Evolutionary conservation across 1,284 basidiomycete genomes (phyloP), one percentile per base, ranked within the genome.

Genomic region (Meripilus lineatus): DNA sequence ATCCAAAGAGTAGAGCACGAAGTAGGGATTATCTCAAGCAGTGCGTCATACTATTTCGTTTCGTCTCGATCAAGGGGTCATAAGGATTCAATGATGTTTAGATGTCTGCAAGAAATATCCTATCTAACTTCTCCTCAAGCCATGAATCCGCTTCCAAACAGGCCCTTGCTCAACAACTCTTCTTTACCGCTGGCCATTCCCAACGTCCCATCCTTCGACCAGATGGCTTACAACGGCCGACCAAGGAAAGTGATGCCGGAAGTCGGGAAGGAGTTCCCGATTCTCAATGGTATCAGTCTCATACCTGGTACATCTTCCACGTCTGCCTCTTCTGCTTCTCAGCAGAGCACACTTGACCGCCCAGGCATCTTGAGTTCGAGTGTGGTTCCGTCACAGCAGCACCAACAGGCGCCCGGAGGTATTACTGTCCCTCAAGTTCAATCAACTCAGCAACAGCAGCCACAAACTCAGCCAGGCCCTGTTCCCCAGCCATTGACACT

Each of bases 1-100:
- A 99, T 66, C 91, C 93, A 17, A 95, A 96, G 66, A 90, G 90
- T 55, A 81, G 95, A 54, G 93, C 93, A 33, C 79, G 92, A 51
- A 95, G 92, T 70, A 77, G 94, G 46, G 96, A 99, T 51, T 99
- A 98, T 65, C 77, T 99, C 54, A 98, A 99, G 67, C 95, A 99
- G 81, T 93, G 57, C 55, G 86, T 76, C n/a, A 30, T 30, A 32
- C 21, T 43, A 37, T 32, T 42, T 15, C 17, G 14, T 41, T 47
- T 18, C 18, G 33, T 21, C 38, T 14, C 36, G 17, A 18, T 37
- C 18, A 22, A 38, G 22, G n/a, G 24, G n/a, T 28, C 10, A 34
- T 18, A 40, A 23, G 41, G 20, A 44, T 26, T 26, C 35, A 20
- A 30, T 30, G 28, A 21, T 4, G 32, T 26, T 30, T 38, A 90